A percentile compares a stretch with the other conserved stretches of the same genome.
Evolutionary conservation across 352 stramenopile species (phyloP).

Genomic region (Saprolegnia parasitica): DNA sequence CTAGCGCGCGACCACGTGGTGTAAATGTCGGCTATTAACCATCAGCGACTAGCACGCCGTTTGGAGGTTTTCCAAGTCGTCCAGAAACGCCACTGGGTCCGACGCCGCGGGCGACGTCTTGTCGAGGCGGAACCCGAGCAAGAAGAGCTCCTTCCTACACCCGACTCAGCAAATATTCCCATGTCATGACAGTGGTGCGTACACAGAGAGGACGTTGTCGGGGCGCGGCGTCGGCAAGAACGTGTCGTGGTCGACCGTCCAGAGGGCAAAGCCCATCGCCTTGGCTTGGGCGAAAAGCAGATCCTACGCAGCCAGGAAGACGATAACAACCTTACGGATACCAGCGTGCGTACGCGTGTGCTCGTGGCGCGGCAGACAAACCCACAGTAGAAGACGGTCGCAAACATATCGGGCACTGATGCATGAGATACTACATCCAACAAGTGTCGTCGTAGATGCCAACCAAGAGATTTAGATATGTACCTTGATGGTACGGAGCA

Average conservation of each 20-base stretch:
- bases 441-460: neutral
- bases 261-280: constrained; percentile 41
- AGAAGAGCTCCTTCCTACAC: constrained; percentile 38
- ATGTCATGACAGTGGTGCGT: neutral
- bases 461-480: constrained; percentile 5
- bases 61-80: constrained; percentile 40
- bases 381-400: constrained; percentile 50
- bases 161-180: neutral
- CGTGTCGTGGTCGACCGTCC: constrained; percentile 33
- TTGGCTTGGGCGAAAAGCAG: constrained; percentile 46
- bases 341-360: constrained; percentile 30
- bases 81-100: constrained; percentile 40
- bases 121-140: constrained; percentile 50
- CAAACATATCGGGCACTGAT: constrained; percentile 36
- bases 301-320: no score
- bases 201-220: constrained; percentile 38
- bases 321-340: no score
- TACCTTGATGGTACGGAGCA: constrained; percentile 61
- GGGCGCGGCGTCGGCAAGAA: constrained; percentile 46
- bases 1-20: neutral
- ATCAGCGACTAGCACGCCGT: constrained; percentile 41
- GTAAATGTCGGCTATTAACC: neutral
- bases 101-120: constrained; percentile 35
- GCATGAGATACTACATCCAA: constrained; percentile 39
- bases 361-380: constrained; percentile 55